phyloP scores from a whole-genome alignment of 306 rosid genomes.

The Begonia loranthoides region DNA sequence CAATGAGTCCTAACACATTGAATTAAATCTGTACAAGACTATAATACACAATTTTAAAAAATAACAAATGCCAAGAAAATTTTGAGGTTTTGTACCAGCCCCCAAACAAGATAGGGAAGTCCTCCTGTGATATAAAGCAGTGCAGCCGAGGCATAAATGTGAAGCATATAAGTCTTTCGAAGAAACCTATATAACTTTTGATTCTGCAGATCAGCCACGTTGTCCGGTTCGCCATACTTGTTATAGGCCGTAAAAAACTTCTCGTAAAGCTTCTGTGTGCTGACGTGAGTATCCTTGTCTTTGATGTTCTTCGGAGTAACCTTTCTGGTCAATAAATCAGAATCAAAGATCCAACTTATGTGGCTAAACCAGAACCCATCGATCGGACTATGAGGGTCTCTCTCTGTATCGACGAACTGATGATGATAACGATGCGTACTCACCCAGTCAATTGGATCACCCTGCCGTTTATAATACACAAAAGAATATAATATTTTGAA shows the following conservation, averaged over 20 bases:
- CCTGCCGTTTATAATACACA: slow-evolving; percentile 24
- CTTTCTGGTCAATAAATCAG: slow-evolving; percentile 34
- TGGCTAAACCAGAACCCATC: slow-evolving; percentile 94
- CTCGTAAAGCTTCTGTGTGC: no score
- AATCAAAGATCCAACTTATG: slow-evolving; percentile 76
- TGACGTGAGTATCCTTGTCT: background rate
- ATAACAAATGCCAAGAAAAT: background rate
- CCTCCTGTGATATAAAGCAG: slow-evolving; percentile 64
- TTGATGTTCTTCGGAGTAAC: slow-evolving; percentile 19
- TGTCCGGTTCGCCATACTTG: slow-evolving; percentile 34
- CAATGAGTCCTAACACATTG: no score
- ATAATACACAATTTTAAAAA: no score
- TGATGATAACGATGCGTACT: slow-evolving; percentile 89
- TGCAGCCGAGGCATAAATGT: slow-evolving; percentile 53
- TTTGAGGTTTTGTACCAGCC: slow-evolving; percentile 43
- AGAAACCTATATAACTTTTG: slow-evolving; percentile 61
- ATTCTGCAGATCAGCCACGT: slow-evolving; percentile 63
- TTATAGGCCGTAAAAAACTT: background rate
- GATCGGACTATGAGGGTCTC: slow-evolving; percentile 82
- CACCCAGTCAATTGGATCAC: slow-evolving; percentile 88
- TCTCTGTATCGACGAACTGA: slow-evolving; percentile 76
- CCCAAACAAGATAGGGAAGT: slow-evolving; percentile 79
- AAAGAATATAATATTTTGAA: background rate
- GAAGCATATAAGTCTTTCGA: slow-evolving; percentile 46
- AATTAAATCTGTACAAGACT: no score